These are phyloP conservation scores for Cyclocybe cylindracea DNA, from an alignment of 768 basidiomycete species.

Conservation along the genomic window DNA sequence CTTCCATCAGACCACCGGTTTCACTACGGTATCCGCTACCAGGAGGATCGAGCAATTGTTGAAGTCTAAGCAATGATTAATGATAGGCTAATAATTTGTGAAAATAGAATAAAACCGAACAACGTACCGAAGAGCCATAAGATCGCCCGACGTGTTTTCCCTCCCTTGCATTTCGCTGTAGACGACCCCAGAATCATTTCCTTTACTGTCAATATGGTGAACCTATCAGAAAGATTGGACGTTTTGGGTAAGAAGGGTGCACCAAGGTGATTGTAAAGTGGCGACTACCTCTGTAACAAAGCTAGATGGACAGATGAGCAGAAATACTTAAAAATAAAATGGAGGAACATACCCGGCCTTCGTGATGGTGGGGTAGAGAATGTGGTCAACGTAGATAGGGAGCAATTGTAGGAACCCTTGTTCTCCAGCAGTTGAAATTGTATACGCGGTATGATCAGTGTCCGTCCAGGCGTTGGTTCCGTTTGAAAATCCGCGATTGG, in stretches of 20 bases:
- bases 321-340: neutral
- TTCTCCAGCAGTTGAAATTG: constrained; percentile 91
- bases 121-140: constrained; percentile 83
- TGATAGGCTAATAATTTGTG: neutral
- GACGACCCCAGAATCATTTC: constrained; percentile 93
- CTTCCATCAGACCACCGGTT: constrained; percentile 95
- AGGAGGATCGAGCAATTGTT: constrained; percentile 77
- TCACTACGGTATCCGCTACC: constrained; percentile 93
- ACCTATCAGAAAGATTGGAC: constrained; percentile 47
- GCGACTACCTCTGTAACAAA: constrained; percentile 57
- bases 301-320: constrained; percentile 26
- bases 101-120: neutral
- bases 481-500: constrained; percentile 90
- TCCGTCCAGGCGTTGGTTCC: constrained; percentile 98
- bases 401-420: constrained; percentile 87
- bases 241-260: neutral
- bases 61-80: constrained; percentile 49
- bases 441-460: constrained; percentile 93
- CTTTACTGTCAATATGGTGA: constrained; percentile 91
- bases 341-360: constrained; percentile 67
- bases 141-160: constrained; percentile 88
- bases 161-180: constrained; percentile 98
- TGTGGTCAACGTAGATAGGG: constrained; percentile 93
- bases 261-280: constrained; percentile 10
- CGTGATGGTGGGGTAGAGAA: constrained; percentile 93